Base-by-base conservation (phyloP, 2,329 filamentous ascomycete genomes). In the Aspergillus melleus region DNA sequence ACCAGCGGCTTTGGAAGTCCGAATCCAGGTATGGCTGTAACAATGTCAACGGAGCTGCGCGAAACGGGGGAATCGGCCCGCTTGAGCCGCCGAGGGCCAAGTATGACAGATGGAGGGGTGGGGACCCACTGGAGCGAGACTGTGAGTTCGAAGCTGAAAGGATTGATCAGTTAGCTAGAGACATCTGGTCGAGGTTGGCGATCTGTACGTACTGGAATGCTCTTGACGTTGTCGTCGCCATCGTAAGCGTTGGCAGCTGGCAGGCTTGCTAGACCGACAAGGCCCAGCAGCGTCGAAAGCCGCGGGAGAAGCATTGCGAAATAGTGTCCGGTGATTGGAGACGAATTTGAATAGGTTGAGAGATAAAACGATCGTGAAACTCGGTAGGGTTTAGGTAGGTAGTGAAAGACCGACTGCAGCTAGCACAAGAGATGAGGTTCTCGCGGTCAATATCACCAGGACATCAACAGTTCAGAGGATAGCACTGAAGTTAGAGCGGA, bases 1-100 rank as follows among this genome's bases (percentile, higher is more conserved):
- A 99, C 94, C 95, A 99, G 75, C 95, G 89, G 81, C 91, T 96
- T 81, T 96, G 90, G 89, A 98, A 93, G 77, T 98, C 95, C 62
- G 92, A 95, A 80, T 99, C 95, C 70, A 99, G 87, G 79, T 97
- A 99, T 63, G 95, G 95, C 90, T 97, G 73, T 66, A 29, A 59
- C 55, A 24, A 57, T 39, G 58, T 64, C 55, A 64, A 61, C 56
- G 46, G 56, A 36, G 44, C 47, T 57, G 65, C 67, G 30, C 54
- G 63, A 65, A 47, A 66, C 55, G 58, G 58, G 50, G 57, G 29
- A 36, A 22, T 24, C 19, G 39, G 26, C 19, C 53, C 46, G 51
- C 14, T 24, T 30, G 51, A 32, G 52, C 52, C 8, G 32, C 52
- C 12, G 57, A 60, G 49, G 49, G 53, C 52, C 46, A 56, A 49